phyloP scores from a whole-genome alignment of 2,329 filamentous ascomycete species.

The Venturia pyrina region DNA sequence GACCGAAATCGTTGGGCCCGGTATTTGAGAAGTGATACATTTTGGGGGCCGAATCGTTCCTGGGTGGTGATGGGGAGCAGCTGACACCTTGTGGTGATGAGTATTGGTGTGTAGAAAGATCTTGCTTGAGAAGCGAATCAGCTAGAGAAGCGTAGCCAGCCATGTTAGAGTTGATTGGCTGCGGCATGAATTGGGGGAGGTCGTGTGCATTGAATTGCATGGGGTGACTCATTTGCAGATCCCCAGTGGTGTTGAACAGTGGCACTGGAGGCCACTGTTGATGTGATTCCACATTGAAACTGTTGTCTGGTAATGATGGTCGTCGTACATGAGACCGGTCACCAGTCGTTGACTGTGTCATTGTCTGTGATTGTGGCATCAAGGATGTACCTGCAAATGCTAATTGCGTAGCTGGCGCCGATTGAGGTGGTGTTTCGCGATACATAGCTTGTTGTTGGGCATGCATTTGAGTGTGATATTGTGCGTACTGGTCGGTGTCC shows the following conservation, averaged over 20 bases:
- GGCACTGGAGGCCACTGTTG: slow-evolving; percentile 16
- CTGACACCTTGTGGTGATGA: slow-evolving; percentile 26
- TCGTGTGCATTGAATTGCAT: slow-evolving; percentile 14
- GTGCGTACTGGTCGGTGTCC: slow-evolving; percentile 22
- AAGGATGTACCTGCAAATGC: slow-evolving; percentile 28
- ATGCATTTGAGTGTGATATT: slow-evolving; percentile 18
- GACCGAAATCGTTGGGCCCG: slow-evolving; percentile 9
- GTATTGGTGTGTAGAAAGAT: slow-evolving; percentile 39
- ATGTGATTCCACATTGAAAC: background rate
- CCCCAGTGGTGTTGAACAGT: slow-evolving; percentile 15
- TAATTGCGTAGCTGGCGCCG: slow-evolving; percentile 39
- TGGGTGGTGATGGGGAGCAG: background rate
- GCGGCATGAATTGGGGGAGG: background rate
- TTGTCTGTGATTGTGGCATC: slow-evolving; percentile 21
- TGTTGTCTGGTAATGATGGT: slow-evolving; percentile 25
- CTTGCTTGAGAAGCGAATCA: slow-evolving; percentile 20
- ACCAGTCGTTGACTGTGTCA: background rate
- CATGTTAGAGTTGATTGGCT: background rate
- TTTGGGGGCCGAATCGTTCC: slow-evolving; percentile 4
- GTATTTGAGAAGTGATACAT: slow-evolving; percentile 6
- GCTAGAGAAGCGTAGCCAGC: slow-evolving; percentile 18
- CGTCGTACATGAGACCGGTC: slow-evolving; percentile 22
- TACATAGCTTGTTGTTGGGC: slow-evolving; percentile 17
- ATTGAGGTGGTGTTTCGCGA: slow-evolving; percentile 40
- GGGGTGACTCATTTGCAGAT: slow-evolving; percentile 15